These are phyloP conservation scores for Stygiomarasmius scandens DNA, from an alignment of 1,284 basidiomycete species.

Conservation along the genomic window DNA sequence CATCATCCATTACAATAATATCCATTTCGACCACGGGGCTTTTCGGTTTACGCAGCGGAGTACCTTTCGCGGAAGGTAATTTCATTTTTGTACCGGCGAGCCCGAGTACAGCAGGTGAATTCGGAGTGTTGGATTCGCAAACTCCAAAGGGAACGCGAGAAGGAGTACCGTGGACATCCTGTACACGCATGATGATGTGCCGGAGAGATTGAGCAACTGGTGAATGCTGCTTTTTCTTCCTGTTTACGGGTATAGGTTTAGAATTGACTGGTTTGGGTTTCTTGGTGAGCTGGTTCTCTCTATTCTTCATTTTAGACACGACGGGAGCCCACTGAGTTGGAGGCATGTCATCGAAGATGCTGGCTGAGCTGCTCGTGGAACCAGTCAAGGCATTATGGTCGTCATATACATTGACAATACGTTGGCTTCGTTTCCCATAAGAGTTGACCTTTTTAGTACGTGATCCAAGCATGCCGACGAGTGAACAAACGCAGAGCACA, in stretches of 20 bases:
- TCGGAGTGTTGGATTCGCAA: conserved; percentile 43
- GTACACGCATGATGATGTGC: conserved; percentile 14
- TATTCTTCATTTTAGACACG: conserved; percentile 49
- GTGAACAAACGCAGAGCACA: conserved; percentile 9
- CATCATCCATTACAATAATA: conserved; percentile 63
- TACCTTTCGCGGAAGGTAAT: conserved; percentile 28
- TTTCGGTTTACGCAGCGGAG: conserved; percentile 38
- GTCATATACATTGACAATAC: conserved; percentile 58
- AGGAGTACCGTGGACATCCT: conserved; percentile 24
- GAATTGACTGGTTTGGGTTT: conserved; percentile 11
- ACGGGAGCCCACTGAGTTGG: conserved; percentile 37
- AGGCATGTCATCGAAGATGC: conserved; percentile 45
- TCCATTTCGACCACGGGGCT: conserved; percentile 60
- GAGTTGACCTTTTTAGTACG: conserved; percentile 71
- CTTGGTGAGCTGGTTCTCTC: conserved; percentile 37
- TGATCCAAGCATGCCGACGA: conserved; percentile 46
- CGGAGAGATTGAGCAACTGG: conserved; percentile 22
- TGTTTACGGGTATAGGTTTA: conserved; percentile 28
- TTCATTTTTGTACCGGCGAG: conserved; percentile 27
- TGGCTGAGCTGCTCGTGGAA: conserved; percentile 19
- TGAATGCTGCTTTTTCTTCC: conserved; percentile 39
- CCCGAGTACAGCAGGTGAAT: conserved; percentile 38
- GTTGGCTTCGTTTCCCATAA: conserved; percentile 67
- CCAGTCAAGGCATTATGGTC: conserved; percentile 22
- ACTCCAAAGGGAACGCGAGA: conserved; percentile 45